These are phyloP conservation scores for Domatiomyces catenatus DNA, from an alignment of 2,329 filamentous ascomycete species.

Conservation along the genomic window DNA sequence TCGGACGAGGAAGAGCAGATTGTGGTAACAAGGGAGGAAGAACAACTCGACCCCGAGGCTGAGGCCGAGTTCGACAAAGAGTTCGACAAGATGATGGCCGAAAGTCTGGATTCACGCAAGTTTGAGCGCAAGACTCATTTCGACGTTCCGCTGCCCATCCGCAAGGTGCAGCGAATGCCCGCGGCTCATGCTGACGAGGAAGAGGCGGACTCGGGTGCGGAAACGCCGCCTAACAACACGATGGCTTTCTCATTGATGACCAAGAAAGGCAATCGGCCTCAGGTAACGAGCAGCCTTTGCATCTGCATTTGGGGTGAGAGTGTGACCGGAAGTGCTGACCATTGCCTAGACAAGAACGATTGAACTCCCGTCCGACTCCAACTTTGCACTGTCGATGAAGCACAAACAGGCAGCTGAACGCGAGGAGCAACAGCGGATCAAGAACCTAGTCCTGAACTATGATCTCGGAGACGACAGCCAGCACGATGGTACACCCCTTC, in stretches of 20 bases:
- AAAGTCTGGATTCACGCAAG: conserved; percentile 88
- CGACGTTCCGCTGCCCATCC: conserved; percentile 92
- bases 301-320: not conserved
- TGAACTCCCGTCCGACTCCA: conserved; percentile 72
- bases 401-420: conserved; percentile 86
- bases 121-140: conserved; percentile 91
- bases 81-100: conserved; percentile 95
- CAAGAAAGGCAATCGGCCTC: conserved; percentile 88
- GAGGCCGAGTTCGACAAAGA: conserved; percentile 97
- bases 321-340: conserved; percentile 5
- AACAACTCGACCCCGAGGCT: conserved; percentile 78
- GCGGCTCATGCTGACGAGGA: conserved; percentile 26
- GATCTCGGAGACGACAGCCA: conserved; percentile 77
- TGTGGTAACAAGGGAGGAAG: conserved; percentile 77
- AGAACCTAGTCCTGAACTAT: conserved; percentile 91
- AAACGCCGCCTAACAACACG: conserved; percentile 34
- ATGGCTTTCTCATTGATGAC: conserved; percentile 96
- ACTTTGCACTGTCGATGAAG: conserved; percentile 90
- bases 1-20: conserved; percentile 74
- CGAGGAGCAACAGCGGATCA: conserved; percentile 96
- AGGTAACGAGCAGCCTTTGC: conserved; percentile 38
- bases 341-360: conserved; percentile 63
- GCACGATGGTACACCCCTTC: conserved; percentile 51
- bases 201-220: conserved; percentile 14
- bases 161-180: conserved; percentile 48